phyloP scores from a whole-genome alignment of 2,329 filamentous ascomycete species.

The Pyricularia pennisetigena region DNA sequence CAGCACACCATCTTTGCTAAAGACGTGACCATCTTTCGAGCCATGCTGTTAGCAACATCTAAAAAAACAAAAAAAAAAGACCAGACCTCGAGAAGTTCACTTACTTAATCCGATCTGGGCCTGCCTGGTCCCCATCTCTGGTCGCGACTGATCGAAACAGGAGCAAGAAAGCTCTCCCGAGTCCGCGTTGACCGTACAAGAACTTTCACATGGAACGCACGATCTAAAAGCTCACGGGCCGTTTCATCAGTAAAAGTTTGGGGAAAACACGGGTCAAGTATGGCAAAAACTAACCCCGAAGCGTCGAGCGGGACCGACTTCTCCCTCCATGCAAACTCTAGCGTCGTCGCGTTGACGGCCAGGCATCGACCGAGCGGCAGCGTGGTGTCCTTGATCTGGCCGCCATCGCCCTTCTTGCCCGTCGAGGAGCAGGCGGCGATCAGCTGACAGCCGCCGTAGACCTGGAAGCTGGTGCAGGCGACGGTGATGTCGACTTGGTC shows the following conservation, averaged over 20 bases:
- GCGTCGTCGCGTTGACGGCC: neutral
- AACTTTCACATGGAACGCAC: neutral
- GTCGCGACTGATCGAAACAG: neutral
- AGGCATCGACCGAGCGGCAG: neutral
- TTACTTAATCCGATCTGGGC: neutral
- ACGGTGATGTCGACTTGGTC: neutral
- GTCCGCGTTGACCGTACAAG: neutral
- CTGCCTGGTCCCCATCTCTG: neutral
- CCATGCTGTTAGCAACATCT: neutral
- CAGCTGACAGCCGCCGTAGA: conserved; percentile 3
- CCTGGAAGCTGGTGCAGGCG: neutral
- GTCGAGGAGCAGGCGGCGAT: neutral
- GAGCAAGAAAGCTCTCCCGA: neutral
- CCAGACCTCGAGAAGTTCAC: neutral
- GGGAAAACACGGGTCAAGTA: neutral
- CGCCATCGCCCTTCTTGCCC: neutral
- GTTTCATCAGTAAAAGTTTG: neutral
- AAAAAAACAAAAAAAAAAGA: neutral
- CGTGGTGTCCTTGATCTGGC: neutral
- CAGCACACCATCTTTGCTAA: neutral
- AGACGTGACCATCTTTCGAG: neutral
- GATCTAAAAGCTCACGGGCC: neutral
- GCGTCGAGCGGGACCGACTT: neutral
- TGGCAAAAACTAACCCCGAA: neutral
- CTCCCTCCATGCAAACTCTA: neutral